Base-by-base conservation (phyloP, 2,329 filamentous ascomycete genomes). In the Raffaelea arxii region DNA sequence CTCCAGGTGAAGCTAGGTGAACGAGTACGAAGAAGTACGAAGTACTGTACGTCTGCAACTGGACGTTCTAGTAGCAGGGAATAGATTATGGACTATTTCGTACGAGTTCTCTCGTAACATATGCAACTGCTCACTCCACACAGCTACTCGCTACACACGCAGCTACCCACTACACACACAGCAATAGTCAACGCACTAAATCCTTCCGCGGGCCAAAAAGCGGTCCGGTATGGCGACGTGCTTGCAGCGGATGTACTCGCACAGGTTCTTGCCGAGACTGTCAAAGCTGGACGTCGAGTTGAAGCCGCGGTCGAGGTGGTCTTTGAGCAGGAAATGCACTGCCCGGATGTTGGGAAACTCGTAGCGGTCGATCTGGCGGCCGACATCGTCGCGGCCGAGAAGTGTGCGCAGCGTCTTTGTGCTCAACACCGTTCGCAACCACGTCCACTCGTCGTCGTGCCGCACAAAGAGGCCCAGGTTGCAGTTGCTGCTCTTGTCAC, bases 241-340 rank as follows among this genome's bases (percentile, higher is more conserved):
- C 24, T 58, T 57, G 9, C 54, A 56, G 18, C 60, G 56, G 27
- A 75, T 53, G 56, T 69, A 76, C 59, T 76, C 72, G 14, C 64
- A 69, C 53, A 75, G 67, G 1, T 71, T 70, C 55, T 77, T 77
- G 2, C 66, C 74, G 52, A 76, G 66, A 3, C 64, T 62, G 56
- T 76, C 72, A 19, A 77, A 47, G 23, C 66, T 56, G 30, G 61
- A 65, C 21, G 65, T 70, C 48, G 69, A 71, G 52, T 70, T 74
- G 1, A 76, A 68, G 1, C 66, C 66, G 2, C 63, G 56, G 2
- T 67, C 66, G 11, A 72, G 50, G 19, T 68, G 62, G 2, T 67
- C 69, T 48, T 67, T 68, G 5, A 73, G 57, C 64, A 1, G 67
- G 66, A 47, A 30, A 42, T 49, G 48, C 18, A 49, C 48, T 4